phyloP scores from a whole-genome alignment of 495 filamentous ascomycete genomes.

The Chlorociboria aeruginascens region DNA sequence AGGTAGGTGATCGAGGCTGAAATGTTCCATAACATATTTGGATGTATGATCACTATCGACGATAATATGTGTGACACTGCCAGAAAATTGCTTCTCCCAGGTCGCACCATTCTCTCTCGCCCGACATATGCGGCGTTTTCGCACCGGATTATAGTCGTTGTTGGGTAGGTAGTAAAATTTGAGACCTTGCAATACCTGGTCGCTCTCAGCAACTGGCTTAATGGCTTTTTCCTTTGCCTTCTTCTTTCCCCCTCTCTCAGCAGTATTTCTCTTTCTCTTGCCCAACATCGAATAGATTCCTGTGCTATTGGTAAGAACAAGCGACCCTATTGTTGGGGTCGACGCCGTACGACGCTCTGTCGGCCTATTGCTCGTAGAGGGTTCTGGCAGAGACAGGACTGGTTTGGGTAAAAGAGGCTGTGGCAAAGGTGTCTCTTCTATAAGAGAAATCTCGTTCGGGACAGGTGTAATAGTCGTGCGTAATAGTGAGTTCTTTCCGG shows the following conservation, averaged over 20 bases:
- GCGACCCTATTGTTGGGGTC: conserved; percentile 12
- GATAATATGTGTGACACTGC: conserved; percentile 57
- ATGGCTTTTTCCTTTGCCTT: conserved; percentile 15
- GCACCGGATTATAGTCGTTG: conserved; percentile 51
- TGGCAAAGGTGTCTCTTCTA: neutral
- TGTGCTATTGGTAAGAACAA: conserved; percentile 6
- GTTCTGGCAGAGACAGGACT: too few species aligned
- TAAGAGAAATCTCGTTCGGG: conserved; percentile 2
- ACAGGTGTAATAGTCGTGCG: conserved; percentile 2
- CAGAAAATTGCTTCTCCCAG: conserved; percentile 35
- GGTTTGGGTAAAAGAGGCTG: too few species aligned
- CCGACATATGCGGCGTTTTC: conserved; percentile 60
- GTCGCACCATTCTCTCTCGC: conserved; percentile 64
- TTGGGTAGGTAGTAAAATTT: conserved; percentile 75
- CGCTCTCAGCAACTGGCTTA: conserved; percentile 39
- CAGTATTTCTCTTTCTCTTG: conserved; percentile 11
- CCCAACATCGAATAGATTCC: conserved; percentile 11
- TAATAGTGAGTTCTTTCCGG: conserved; percentile 5
- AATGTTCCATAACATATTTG: conserved; percentile 47
- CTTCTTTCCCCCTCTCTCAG: conserved; percentile 9
- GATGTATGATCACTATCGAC: conserved; percentile 61
- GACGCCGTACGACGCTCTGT: conserved; percentile 9
- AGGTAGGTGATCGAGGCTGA: conserved; percentile 30
- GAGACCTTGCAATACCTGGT: conserved; percentile 53
- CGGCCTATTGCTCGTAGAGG: neutral